Evolutionary conservation across 116 monocot species (phyloP).

Genomic region (Cymodocea nodosa): DNA sequence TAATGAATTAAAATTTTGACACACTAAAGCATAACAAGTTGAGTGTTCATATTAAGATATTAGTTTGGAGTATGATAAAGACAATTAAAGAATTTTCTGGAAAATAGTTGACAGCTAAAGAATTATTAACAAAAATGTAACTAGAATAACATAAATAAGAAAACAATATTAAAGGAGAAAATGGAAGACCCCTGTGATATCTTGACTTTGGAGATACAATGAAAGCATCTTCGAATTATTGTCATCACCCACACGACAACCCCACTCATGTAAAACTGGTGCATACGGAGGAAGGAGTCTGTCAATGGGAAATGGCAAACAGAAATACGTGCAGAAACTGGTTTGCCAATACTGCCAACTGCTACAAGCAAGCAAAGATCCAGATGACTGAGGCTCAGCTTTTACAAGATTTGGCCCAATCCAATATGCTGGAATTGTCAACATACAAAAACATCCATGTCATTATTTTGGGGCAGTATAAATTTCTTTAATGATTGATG

Average conservation of each 20-base stretch:
- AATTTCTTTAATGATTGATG: not conserved
- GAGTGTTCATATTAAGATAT: not conserved
- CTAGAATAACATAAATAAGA: not conserved
- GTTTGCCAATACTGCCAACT: conserved; percentile 59
- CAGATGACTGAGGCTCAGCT: conserved; percentile 19
- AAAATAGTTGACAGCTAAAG: not conserved
- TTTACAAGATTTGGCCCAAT: conserved; percentile 61
- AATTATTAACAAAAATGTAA: conserved; percentile 1
- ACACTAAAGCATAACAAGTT: not conserved
- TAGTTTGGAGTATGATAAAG: not conserved
- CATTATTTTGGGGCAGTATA: conserved; percentile 9
- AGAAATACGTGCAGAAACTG: conserved; percentile 49
- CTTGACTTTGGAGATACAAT: conserved; percentile 25
- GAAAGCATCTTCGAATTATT: conserved; percentile 32
- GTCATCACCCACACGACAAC: conserved; percentile 27
- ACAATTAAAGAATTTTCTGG: not conserved
- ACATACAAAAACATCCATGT: conserved; percentile 3
- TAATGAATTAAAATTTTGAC: no score
- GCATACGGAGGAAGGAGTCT: conserved; percentile 49
- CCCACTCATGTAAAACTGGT: conserved; percentile 34
- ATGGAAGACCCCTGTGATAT: conserved; percentile 21
- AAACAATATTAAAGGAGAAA: conserved; percentile 1
- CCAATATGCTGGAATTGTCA: conserved; percentile 50
- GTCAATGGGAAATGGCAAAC: conserved; percentile 52
- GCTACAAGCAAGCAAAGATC: conserved; percentile 37